Percentiles rank a stretch among this genome's conserved stretches.
These are phyloP conservation scores for Larix kaempferi DNA, from an alignment of 75 land plant genomes.

Conservation along the genomic window DNA sequence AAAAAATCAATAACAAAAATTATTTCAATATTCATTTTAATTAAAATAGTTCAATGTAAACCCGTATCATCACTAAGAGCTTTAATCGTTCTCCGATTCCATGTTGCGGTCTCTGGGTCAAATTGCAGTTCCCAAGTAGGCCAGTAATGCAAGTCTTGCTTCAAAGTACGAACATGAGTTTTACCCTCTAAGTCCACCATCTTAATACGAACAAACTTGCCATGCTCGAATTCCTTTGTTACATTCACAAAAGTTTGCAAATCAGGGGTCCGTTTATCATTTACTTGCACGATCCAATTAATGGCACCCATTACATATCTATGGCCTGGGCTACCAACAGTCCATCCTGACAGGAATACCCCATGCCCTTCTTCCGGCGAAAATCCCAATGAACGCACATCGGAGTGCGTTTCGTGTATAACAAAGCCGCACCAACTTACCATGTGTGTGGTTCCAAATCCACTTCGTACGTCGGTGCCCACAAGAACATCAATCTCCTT, in stretches of 20 bases:
- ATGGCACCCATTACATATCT: slow-evolving; percentile 78
- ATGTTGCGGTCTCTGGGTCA: slow-evolving; percentile 64
- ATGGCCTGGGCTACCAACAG: slow-evolving; percentile 83
- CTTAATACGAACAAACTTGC: slow-evolving; percentile 75
- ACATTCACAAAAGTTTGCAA: slow-evolving; percentile 69
- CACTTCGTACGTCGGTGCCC: slow-evolving; percentile 84
- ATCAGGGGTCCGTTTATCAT: slow-evolving; percentile 75
- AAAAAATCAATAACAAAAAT: no score
- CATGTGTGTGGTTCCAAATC: slow-evolving; percentile 65
- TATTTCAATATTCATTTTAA: no score
- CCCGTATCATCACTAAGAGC: no score
- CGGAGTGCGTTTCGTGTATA: slow-evolving; percentile 78
- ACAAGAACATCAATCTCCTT: slow-evolving; percentile 53
- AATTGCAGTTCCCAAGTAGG: slow-evolving; percentile 88
- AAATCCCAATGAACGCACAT: slow-evolving; percentile 89
- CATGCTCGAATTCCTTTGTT: slow-evolving; percentile 64
- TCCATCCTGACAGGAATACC: slow-evolving; percentile 82
- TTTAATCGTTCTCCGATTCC: slow-evolving; percentile 23
- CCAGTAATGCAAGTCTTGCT: slow-evolving; percentile 94
- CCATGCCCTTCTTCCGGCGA: slow-evolving; percentile 89
- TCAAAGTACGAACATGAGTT: slow-evolving; percentile 75
- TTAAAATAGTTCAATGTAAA: no score
- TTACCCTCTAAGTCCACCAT: slow-evolving; percentile 82
- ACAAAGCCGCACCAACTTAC: slow-evolving; percentile 84
- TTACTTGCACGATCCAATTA: slow-evolving; percentile 91